Percentiles rank a stretch among this genome's conserved stretches.
Conservation (phyloP, 2,329 filamentous ascomycete species). For the Hypoxylon sp. region DNA sequence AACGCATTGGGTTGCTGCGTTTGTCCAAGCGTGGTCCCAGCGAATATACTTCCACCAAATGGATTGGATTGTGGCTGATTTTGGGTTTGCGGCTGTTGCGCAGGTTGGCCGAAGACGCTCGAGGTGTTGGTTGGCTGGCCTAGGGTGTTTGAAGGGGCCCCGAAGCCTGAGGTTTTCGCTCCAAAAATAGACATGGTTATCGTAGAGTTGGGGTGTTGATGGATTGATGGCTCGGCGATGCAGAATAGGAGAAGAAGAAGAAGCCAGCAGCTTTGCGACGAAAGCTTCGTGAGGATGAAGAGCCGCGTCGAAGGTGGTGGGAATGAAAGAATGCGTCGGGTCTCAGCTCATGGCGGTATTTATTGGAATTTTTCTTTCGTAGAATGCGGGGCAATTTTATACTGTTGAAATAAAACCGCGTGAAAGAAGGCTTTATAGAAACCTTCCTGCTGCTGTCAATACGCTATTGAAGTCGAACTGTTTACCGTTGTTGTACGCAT, state of each 20-base stretch:
- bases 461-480: constrained; percentile 12
- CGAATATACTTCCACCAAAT: constrained; percentile 35
- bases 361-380: constrained; percentile 9
- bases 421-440: background rate
- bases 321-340: constrained; percentile 32
- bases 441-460: background rate
- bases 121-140: constrained; percentile 47
- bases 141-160: constrained; percentile 56
- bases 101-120: constrained; percentile 59
- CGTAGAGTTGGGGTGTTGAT: background rate
- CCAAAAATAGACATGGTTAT: constrained; percentile 51
- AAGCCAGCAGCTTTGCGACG: constrained; percentile 12
- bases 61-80: constrained; percentile 51
- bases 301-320: constrained; percentile 31
- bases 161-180: constrained; percentile 37
- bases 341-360: constrained; percentile 34
- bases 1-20: constrained; percentile 51
- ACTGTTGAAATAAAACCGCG: constrained; percentile 2
- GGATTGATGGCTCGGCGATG: background rate
- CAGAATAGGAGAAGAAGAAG: background rate
- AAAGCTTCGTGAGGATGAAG: constrained; percentile 18
- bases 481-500: constrained; percentile 28
- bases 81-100: constrained; percentile 56
- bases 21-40: constrained; percentile 42
- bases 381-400: constrained; percentile 5